Base-by-base conservation (phyloP, 1,284 basidiomycete genomes). In the Vanrija sp. region DNA sequence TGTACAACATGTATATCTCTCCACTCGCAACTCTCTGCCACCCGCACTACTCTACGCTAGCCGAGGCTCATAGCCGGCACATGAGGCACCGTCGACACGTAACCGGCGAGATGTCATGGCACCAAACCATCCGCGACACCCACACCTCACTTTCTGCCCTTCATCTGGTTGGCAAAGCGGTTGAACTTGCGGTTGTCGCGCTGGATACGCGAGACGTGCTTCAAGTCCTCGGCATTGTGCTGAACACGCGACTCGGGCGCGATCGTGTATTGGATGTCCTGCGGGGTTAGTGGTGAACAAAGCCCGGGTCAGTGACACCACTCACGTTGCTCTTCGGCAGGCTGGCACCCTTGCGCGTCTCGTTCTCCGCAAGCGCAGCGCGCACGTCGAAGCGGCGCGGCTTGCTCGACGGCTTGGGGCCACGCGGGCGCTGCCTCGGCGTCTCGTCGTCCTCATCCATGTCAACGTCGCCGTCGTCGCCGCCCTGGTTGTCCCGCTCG, bases 121-220 rank as follows among this genome's bases (percentile, higher is more conserved):
- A 28, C 28, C 3, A 10, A 3, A 28, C 28, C 28, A 28, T 6
- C 10, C 34, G 9, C 34, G 34, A 12, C 34, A 34, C 9, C 34
- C 34, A 34, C 34, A 34, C 34, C 34, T 34, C n/a, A 16, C 50
- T 51, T 51, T 18, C 49, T 10, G 4, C 21, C 25, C 58, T 65
- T 67, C 60, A 74, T 64, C 61, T 71, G 68, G 60, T 71, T 65
- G 16, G 71, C 70, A 49, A 75, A 75, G 44, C 65, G 66, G 65
- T 75, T 73, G 64, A 75, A 75, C 58, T 73, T 73, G 43, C 58
- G 64, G 58, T 75, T 75, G 57, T 75, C 73, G 61, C 53, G 56
- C 54, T 72, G 69, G 47, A 73, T 65, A 43, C 69, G 66, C 18
- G 65, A 62, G n/a, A 72, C 67, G 46, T 72, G 67, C 48, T 64